These are phyloP conservation scores for Ganoderma sp. DNA, from an alignment of 1,284 basidiomycete genomes.

Conservation along the genomic window DNA sequence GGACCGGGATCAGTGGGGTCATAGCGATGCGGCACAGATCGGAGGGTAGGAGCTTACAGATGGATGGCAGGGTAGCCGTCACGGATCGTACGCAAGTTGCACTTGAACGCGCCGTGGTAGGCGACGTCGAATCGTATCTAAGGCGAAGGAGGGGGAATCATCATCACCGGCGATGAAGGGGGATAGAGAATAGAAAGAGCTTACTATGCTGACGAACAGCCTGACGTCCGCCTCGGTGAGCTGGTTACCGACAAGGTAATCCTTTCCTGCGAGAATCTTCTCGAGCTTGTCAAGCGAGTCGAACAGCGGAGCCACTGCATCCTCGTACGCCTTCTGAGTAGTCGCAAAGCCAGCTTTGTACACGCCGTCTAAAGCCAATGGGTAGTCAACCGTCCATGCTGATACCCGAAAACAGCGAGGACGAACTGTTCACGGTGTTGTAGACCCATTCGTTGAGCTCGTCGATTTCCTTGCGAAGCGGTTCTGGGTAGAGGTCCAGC, in stretches of 20 bases:
- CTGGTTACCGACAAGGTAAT: constrained; percentile 81
- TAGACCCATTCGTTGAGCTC: constrained; percentile 90
- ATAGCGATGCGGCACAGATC: constrained; percentile 6
- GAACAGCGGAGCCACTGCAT: constrained; percentile 76
- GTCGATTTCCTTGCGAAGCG: constrained; percentile 72
- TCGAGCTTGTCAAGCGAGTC: constrained; percentile 84
- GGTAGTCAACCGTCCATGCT: constrained; percentile 3
- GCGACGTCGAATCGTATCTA: constrained; percentile 79
- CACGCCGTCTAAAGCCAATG: constrained; percentile 65
- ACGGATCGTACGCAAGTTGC: constrained; percentile 83
- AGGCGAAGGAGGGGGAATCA: background rate
- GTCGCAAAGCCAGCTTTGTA: constrained; percentile 93
- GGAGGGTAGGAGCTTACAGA: constrained; percentile 46
- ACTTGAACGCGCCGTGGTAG: constrained; percentile 94
- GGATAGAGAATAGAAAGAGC: constrained; percentile 37
- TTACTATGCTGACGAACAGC: constrained; percentile 85
- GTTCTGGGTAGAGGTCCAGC: constrained; percentile 34
- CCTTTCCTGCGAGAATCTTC: constrained; percentile 74
- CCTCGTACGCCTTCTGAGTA: constrained; percentile 82
- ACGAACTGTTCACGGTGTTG: constrained; percentile 78
- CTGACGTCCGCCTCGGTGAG: constrained; percentile 94
- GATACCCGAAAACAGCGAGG: background rate
- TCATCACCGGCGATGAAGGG: background rate
- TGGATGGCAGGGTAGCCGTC: constrained; percentile 84
- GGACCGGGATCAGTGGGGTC: background rate